phyloP scores from a whole-genome alignment of 768 basidiomycete species.

The Tremella mesenterica region DNA sequence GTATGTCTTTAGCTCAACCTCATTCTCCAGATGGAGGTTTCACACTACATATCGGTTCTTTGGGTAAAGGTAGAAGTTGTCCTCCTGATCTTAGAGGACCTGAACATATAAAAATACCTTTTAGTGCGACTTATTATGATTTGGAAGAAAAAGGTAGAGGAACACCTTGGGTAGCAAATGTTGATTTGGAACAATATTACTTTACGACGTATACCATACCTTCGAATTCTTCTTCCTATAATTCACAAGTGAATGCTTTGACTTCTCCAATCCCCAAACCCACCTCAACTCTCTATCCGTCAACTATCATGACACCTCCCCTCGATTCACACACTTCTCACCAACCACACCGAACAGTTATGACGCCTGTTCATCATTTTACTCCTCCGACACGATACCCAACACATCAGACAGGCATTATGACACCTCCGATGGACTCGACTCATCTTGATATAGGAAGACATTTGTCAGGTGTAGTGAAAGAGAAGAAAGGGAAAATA shows the following conservation, averaged over 20 bases:
- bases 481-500: background rate
- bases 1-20: conserved; percentile 39
- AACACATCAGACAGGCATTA: background rate
- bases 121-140: conserved; percentile 39
- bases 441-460: background rate
- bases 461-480: background rate
- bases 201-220: conserved; percentile 8
- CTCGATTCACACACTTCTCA: too few relatives aligned
- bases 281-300: too few relatives aligned
- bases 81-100: conserved; percentile 28
- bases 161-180: conserved; percentile 39
- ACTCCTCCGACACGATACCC: too few relatives aligned
- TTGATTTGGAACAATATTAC: conserved; percentile 35
- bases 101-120: conserved; percentile 21
- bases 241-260: too few relatives aligned
- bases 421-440: background rate
- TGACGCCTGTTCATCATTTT: too few relatives aligned
- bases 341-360: too few relatives aligned
- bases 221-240: too few relatives aligned
- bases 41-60: conserved; percentile 22
- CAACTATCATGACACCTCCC: too few relatives aligned
- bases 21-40: conserved; percentile 21
- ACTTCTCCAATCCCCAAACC: too few relatives aligned
- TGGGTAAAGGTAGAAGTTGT: conserved; percentile 23
- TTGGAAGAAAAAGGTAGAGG: conserved; percentile 15